phyloP scores from a whole-genome alignment of 1,284 basidiomycete genomes.

The Leccinum glutinopallens region DNA sequence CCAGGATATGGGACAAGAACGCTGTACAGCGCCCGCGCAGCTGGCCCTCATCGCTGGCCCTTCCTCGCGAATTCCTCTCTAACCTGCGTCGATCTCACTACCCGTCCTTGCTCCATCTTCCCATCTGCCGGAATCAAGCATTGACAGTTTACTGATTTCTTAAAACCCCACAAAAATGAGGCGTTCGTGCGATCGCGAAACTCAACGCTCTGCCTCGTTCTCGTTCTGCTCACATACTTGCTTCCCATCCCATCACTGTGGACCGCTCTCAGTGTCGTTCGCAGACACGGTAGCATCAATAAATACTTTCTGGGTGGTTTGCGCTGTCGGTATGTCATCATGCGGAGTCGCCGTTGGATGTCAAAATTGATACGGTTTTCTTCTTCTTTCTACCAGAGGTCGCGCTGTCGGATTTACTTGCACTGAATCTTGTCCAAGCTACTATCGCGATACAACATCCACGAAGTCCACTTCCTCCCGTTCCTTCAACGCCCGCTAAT shows the following conservation, averaged over 20 bases:
- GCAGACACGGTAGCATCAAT: conserved; percentile 17
- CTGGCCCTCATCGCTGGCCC: conserved; percentile 20
- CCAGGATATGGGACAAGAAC: conserved; percentile 30
- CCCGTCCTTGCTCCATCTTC: conserved; percentile 21
- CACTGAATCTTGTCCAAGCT: conserved; percentile 54
- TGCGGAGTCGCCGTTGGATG: neutral
- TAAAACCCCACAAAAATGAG: conserved; percentile 59
- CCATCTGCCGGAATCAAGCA: conserved; percentile 14
- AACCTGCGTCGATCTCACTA: conserved; percentile 35
- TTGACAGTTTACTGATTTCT: conserved; percentile 32
- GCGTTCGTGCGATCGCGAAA: conserved; percentile 55
- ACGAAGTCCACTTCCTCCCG: conserved; percentile 43
- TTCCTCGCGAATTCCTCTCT: conserved; percentile 33
- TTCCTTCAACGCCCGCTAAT: conserved; percentile 42
- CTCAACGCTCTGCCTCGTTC: conserved; percentile 48
- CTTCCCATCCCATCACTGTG: conserved; percentile 54
- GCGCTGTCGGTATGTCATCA: conserved; percentile 25
- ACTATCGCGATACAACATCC: conserved; percentile 57
- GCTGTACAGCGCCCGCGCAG: conserved; percentile 15
- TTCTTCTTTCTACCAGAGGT: conserved; percentile 42
- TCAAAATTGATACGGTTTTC: neutral
- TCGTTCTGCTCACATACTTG: conserved; percentile 52
- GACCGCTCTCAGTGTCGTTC: conserved; percentile 39
- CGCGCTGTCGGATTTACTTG: conserved; percentile 42
- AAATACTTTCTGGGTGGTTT: conserved; percentile 23